phyloP scores from a whole-genome alignment of 2,329 filamentous ascomycete species.

The Fusarium chaquense region DNA sequence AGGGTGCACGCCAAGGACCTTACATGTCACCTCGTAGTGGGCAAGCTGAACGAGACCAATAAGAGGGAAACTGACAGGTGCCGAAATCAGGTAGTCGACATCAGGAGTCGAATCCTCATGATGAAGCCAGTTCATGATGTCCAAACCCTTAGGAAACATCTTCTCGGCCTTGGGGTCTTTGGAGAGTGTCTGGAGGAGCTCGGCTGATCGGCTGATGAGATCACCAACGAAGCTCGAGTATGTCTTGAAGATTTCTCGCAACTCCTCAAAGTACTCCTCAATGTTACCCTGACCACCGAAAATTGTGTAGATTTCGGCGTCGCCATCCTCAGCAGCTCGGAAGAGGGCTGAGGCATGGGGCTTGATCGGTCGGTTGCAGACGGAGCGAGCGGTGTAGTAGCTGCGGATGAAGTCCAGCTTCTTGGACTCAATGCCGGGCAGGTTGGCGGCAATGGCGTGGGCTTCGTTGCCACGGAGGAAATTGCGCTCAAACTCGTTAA shows the following conservation, averaged over 20 bases:
- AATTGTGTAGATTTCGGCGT: constrained; percentile 89
- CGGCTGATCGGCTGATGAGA: constrained; percentile 82
- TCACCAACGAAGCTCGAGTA: constrained; percentile 93
- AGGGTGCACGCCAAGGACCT: constrained; percentile 88
- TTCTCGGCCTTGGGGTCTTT: constrained; percentile 90
- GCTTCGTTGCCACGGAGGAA: constrained; percentile 97
- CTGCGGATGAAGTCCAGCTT: constrained; percentile 89
- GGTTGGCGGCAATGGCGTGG: constrained; percentile 84
- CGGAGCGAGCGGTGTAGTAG: constrained; percentile 91
- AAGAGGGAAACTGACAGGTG: constrained; percentile 93
- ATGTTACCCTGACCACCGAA: constrained; percentile 99
- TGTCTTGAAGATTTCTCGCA: constrained; percentile 89
- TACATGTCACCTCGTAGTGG: constrained; percentile 95
- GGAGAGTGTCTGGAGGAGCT: constrained; percentile 87
- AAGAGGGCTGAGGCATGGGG: constrained; percentile 94
- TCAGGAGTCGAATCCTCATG: constrained; percentile 91
- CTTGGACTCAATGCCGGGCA: constrained; percentile 93
- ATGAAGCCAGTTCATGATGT: constrained; percentile 93
- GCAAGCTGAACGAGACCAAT: constrained; percentile 96
- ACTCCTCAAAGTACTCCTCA: constrained; percentile 98
- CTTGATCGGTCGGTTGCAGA: constrained; percentile 86
- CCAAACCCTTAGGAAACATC: constrained; percentile 96
- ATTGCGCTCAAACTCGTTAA: constrained; percentile 96
- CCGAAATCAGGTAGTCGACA: constrained; percentile 92
- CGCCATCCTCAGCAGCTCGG: constrained; percentile 85